These are phyloP conservation scores for Vitis rupestris DNA, from an alignment of 164 flowering plant genomes.

Conservation along the genomic window DNA sequence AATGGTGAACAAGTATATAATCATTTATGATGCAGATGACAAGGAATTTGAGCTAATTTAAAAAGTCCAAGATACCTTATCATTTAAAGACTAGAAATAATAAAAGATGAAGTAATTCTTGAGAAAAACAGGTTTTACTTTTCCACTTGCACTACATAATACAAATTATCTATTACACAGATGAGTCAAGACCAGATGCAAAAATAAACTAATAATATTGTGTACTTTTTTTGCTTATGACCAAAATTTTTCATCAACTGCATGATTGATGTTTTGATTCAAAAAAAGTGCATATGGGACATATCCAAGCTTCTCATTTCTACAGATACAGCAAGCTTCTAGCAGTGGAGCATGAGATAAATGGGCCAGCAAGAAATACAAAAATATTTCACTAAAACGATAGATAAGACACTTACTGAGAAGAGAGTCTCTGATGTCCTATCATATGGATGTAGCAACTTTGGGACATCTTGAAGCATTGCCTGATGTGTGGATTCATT, in stretches of 20 bases:
- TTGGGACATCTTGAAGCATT: conserved; percentile 52
- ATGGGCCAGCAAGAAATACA: background rate
- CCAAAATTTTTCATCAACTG: background rate
- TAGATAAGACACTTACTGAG: conserved; percentile 45
- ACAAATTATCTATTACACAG: too few relatives aligned
- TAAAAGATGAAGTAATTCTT: too few relatives aligned
- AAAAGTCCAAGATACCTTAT: background rate
- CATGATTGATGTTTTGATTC: background rate
- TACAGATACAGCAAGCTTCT: background rate
- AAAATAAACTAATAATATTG: too few relatives aligned
- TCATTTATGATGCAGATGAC: background rate
- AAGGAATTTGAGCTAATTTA: background rate
- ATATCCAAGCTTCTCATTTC: background rate
- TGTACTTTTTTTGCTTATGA: too few relatives aligned
- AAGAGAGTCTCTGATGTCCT: conserved; percentile 80
- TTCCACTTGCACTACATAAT: too few relatives aligned
- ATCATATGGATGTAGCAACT: conserved; percentile 81
- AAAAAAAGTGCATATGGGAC: background rate
- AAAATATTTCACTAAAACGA: background rate
- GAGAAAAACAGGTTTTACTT: too few relatives aligned
- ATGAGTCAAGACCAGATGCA: too few relatives aligned
- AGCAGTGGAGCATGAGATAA: background rate
- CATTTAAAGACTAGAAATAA: too few relatives aligned
- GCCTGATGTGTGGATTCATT: conserved; percentile 45
- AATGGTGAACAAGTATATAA: background rate